Evolutionary conservation across 805 yeast genomes (phyloP).

Genomic region (Komagataella kurtzmanii): DNA sequence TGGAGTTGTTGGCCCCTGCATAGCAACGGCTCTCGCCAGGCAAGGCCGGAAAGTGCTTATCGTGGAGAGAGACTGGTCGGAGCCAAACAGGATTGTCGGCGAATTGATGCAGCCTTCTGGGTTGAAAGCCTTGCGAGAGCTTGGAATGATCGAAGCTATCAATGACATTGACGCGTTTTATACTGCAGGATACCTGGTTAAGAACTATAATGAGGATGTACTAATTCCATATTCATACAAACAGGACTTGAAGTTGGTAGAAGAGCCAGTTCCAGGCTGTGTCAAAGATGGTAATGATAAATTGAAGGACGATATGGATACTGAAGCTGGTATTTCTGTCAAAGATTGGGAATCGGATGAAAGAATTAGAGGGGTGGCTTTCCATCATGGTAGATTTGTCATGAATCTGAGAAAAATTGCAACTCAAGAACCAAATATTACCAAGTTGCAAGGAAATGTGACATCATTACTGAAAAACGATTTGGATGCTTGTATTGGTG

Average conservation of each 20-base stretch:
- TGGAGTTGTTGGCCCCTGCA: slow-evolving; percentile 93
- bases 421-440: slow-evolving; percentile 55
- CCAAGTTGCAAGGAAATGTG: slow-evolving; percentile 77
- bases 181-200: slow-evolving; percentile 71
- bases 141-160: slow-evolving; percentile 72
- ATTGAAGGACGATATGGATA: slow-evolving; percentile 26
- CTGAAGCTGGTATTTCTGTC: slow-evolving; percentile 23
- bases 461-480: slow-evolving; percentile 45
- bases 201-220: slow-evolving; percentile 45
- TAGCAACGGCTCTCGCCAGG: slow-evolving; percentile 81
- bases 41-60: slow-evolving; percentile 76
- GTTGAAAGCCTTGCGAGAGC: slow-evolving; percentile 62
- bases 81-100: slow-evolving; percentile 95
- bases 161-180: slow-evolving; percentile 67
- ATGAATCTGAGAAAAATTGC: slow-evolving; percentile 65
- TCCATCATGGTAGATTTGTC: slow-evolving; percentile 87
- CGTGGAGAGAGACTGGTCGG: slow-evolving; percentile 79
- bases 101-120: slow-evolving; percentile 97
- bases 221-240: slow-evolving; percentile 63
- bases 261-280: slow-evolving; percentile 32
- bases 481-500: slow-evolving; percentile 51
- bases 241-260: slow-evolving; percentile 27
- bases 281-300: slow-evolving; percentile 43
- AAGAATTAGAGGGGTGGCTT: slow-evolving; percentile 63
- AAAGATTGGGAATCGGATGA: slow-evolving; percentile 47